Evolutionary conservation across 257 asterid genomes (phyloP), one percentile per base, ranked within the genome.

Genomic region (Przewalskia tangutica): DNA sequence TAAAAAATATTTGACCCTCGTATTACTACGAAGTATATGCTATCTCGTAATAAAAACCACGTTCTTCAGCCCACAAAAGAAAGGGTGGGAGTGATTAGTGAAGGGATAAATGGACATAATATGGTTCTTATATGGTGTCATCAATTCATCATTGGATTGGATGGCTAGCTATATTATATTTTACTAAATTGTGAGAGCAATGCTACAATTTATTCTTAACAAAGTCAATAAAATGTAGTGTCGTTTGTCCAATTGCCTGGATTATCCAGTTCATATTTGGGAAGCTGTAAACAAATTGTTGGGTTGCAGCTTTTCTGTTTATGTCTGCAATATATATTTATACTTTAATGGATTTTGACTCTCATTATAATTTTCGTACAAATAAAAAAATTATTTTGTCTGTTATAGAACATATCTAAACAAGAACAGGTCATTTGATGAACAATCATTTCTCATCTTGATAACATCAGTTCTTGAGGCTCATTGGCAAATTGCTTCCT

Each of bases 401-500:
- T 46, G 6, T 71, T 27, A 46, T 23, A 46, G 20, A 20, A 48
- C 79, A 71, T 46, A 27, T 14, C 59, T 3, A 48, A 73, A 50
- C 20, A 46, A 71, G 58, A 71, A 20, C 13, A 13, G 8, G 77
- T 40, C 54, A 40, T 10, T 67, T 16, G 23, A 7, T 27, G 32
- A 27, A 36, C 75, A 66, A 1, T 42, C 54, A 70, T 70, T 70
- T 18, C 10, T 70, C 4, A 70, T 42, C 56, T n/a, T 10, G 34
- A 67, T 17, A 18, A 44, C 36, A 71, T 46, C 40, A 46, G 58
- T 71, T 4, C 60, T 73, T 50, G 79, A 50, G 59, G 79, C 62
- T 50, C 79, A 75, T 73, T 23, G 62, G 79, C 62, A 75, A 75
- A 75, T 66, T 50, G 62, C 42, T 53, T 48, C 62, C 80, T 75